Evolutionary conservation across 2,329 filamentous ascomycete species (phyloP), one percentile per base, ranked within the genome.

Genomic region (Cordyceps militaris): DNA sequence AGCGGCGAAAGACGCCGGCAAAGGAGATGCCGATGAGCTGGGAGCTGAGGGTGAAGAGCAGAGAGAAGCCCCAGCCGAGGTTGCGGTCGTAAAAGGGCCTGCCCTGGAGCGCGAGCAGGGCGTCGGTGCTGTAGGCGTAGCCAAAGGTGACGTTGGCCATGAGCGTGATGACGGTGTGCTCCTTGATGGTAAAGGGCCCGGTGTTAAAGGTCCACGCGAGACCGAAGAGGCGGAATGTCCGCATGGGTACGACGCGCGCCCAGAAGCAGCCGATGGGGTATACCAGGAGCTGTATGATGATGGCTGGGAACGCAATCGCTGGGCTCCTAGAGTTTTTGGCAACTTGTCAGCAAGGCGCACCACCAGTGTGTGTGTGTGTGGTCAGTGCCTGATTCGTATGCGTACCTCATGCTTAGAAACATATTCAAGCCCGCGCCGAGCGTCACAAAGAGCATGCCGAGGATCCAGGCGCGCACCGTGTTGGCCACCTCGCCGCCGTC

Each of bases 11-110:
- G 44, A 85, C 67, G 0, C 82, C 82, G 1, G 83, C 82, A 16
- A 86, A 69, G 1, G 81, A 81, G 61, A 84, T 84, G 4, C 84
- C 84, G 49, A 84, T 80, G 62, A 82, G 73, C 60, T 85, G 79
- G 1, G 80, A 83, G 19, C 80, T 81, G 59, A 85, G 76, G 11
- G 75, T 77, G 58, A 85, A 74, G 23, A 84, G 70, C 2, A 85
- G 68, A 63, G 84, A 77, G 65, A 82, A 85, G 3, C 76, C 76
- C 70, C 80, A 83, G 30, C 80, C 76, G 21, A 79, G 74, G 4
- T 72, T 70, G 61, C 79, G 71, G 38, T 74, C 59, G 64, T 79
- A 80, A 60, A 73, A 75, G 1, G 73, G 71, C 61, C 72, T 72
- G 19, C 71, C 72, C 56, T 74, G 71, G 3, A 75, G 66, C 3